Evolutionary conservation across 148 eudicot species (phyloP), one percentile per base, ranked within the genome.

Genomic region (Polygonum maritimum): DNA sequence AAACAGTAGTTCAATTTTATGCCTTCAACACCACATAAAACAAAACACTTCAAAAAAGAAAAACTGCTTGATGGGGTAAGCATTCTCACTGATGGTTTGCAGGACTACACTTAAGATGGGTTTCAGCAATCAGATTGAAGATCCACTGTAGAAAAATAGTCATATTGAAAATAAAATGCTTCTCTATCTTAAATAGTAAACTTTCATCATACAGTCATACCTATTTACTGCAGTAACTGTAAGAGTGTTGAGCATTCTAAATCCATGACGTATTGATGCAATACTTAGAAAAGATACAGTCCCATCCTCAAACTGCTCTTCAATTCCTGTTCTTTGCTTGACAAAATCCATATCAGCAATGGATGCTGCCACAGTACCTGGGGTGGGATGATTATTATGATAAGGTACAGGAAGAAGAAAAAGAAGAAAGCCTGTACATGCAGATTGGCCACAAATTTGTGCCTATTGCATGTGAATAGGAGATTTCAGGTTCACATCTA

Each of bases 341-440:
- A 89, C 88, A 80, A 87, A 88, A 79, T 94, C 98, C 54, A 94
- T 80, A 78, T 94, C 98, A 72, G 98, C 97, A 83, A 94, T 90
- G 26, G 98, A 90, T 75, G 98, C 91, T 22, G 97, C 93, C 75
- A 94, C 98, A 74, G 98, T 94, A 75, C 98, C 98, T 93, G 85
- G 45, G 48, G 80, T 83, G 74, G 45, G 41, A 82, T 83, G 74
- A 49, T 3, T 73, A 75, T 74, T 9, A 51, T 70, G 16, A 72
- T 31, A 38, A 31, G 39, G 38, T 62, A n/a, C n/a, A 70, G 47
- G 48, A 69, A 41, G 19, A 26, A 69, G 73, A 69, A 35, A 10
- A 69, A 8, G 13, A 70, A 62, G 47, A 54, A n/a, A 18, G 7
- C 19, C 7, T 9, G 0, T 54, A n/a, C 60, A 62, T 62, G 69